These are phyloP conservation scores for Diplotaxis tenuifolia DNA, from an alignment of 345 rosid species.

Conservation along the genomic window DNA sequence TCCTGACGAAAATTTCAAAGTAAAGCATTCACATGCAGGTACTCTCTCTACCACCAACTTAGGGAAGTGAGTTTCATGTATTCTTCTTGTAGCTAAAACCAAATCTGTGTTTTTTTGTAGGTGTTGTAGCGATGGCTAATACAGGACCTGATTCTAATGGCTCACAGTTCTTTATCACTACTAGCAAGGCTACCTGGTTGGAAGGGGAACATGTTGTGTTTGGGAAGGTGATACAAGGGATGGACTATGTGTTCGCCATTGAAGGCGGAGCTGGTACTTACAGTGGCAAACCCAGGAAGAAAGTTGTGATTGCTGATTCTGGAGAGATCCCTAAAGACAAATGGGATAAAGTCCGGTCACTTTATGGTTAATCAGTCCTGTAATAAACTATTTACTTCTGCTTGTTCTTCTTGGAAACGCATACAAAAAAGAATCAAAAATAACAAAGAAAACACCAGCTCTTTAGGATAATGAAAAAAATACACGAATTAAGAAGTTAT, in stretches of 20 bases:
- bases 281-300: conserved; percentile 90
- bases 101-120: conserved; percentile 38
- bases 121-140: conserved; percentile 92
- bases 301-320: conserved; percentile 71
- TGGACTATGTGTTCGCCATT: conserved; percentile 73
- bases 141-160: conserved; percentile 93
- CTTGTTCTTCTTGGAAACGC: too few species aligned
- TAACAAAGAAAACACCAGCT: too few species aligned
- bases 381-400: too few species aligned
- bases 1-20: conserved; percentile 88
- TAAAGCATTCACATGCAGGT: conserved; percentile 90
- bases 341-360: too few species aligned
- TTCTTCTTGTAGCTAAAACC: conserved; percentile 6
- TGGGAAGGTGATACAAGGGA: too few species aligned
- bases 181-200: conserved; percentile 96
- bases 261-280: conserved; percentile 99
- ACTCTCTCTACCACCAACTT: background rate
- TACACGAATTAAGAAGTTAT: too few species aligned
- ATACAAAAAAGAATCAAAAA: too few species aligned
- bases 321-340: conserved; percentile 85
- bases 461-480: too few species aligned
- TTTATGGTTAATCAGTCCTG: too few species aligned
- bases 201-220: too few species aligned
- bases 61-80: background rate
- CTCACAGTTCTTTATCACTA: conserved; percentile 91